Evolutionary conservation across 768 basidiomycete species (phyloP).

Genomic region (Clavaria fumosa): DNA sequence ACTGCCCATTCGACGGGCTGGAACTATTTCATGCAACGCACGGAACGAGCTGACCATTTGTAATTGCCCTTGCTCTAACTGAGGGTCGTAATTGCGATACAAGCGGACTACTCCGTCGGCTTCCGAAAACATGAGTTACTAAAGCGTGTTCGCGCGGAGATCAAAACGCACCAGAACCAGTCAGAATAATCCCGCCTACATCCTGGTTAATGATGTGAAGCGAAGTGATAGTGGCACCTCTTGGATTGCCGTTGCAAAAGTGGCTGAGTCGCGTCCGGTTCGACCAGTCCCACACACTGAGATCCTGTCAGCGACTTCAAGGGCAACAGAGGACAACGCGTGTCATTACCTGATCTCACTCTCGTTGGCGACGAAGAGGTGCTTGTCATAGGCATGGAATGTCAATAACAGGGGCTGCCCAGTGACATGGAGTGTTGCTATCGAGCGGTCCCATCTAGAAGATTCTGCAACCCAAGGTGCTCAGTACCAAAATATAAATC

Average conservation of each 20-base stretch:
- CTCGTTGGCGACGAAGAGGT: conserved; percentile 77
- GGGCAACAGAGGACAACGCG: conserved; percentile 18
- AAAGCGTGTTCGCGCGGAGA: not conserved
- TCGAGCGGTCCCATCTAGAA: conserved; percentile 57
- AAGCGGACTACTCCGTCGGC: conserved; percentile 88
- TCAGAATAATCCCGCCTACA: conserved; percentile 77
- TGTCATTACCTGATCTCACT: conserved; percentile 77
- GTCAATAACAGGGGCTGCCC: conserved; percentile 60
- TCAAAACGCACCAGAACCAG: conserved; percentile 55
- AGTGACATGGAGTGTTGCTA: conserved; percentile 43
- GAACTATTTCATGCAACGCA: conserved; percentile 65
- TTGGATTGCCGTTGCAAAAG: conserved; percentile 82
- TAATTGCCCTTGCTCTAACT: conserved; percentile 51
- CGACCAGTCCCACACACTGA: conserved; percentile 92
- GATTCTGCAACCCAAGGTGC: conserved; percentile 25
- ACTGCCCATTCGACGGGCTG: conserved; percentile 55
- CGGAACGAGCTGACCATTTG: conserved; percentile 93
- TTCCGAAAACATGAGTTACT: conserved; percentile 17
- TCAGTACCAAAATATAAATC: conserved; percentile 1
- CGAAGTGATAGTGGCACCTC: conserved; percentile 71
- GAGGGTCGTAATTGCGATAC: conserved; percentile 82
- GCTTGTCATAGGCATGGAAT: conserved; percentile 87
- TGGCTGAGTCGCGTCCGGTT: conserved; percentile 57
- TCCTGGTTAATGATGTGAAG: conserved; percentile 93
- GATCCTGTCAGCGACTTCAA: conserved; percentile 4